These are phyloP conservation scores for Serpula lacrymans DNA, from an alignment of 768 basidiomycete species.

Conservation along the genomic window DNA sequence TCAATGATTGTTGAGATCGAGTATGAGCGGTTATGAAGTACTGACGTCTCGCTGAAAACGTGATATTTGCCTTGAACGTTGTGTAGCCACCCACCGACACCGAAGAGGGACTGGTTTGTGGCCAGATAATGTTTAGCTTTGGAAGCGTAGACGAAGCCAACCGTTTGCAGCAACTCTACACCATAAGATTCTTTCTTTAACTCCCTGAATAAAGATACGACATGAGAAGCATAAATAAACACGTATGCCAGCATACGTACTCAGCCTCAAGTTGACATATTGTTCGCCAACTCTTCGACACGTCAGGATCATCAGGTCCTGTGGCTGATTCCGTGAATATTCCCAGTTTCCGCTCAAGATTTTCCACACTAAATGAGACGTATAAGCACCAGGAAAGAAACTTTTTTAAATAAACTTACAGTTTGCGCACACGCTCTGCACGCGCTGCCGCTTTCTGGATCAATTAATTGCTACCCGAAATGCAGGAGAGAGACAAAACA, in stretches of 20 bases:
- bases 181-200: slow-evolving; percentile 86
- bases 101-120: slow-evolving; percentile 62
- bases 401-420: slow-evolving; percentile 34
- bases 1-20: slow-evolving; percentile 2
- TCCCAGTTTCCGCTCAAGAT: slow-evolving; percentile 76
- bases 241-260: slow-evolving; percentile 39
- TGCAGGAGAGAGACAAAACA: slow-evolving; percentile 3
- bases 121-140: slow-evolving; percentile 85
- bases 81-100: slow-evolving; percentile 91
- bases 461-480: slow-evolving; percentile 8
- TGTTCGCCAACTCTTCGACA: slow-evolving; percentile 67
- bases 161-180: slow-evolving; percentile 77
- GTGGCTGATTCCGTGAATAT: slow-evolving; percentile 86
- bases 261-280: slow-evolving; percentile 82
- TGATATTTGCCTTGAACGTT: slow-evolving; percentile 92
- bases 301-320: slow-evolving; percentile 65
- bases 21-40: slow-evolving; percentile 9
- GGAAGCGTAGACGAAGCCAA: slow-evolving; percentile 81
- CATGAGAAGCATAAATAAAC: not conserved
- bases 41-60: slow-evolving; percentile 89
- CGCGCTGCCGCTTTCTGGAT: slow-evolving; percentile 76
- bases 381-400: not conserved
- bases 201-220: slow-evolving; percentile 44
- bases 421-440: slow-evolving; percentile 68
- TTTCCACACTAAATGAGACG: slow-evolving; percentile 44